A percentile compares a stretch with the other conserved stretches of the same genome.
Conservation (phyloP, 371 early-diverging fungal genomes). For the Lichtheimia ornata region DNA sequence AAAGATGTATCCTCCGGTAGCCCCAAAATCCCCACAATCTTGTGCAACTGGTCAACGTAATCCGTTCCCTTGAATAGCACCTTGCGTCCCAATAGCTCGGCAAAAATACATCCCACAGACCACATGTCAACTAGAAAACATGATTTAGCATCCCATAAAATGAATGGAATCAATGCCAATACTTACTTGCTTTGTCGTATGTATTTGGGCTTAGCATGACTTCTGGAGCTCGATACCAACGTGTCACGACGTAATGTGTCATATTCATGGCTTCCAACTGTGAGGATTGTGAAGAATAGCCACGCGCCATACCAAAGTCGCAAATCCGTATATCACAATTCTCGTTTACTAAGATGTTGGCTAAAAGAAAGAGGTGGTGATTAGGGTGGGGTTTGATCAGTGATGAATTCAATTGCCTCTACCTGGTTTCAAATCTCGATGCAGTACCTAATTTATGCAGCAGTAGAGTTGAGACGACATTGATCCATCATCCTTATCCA, state of each 20-base stretch:
- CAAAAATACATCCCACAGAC: constrained; percentile 89
- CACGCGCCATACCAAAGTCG: constrained; percentile 56
- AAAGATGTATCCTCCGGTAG: constrained; percentile 84
- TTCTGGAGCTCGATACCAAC: constrained; percentile 94
- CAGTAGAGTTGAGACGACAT: too few relatives aligned
- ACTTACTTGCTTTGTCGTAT: constrained; percentile 77
- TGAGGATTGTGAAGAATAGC: constrained; percentile 24
- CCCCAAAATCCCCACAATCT: constrained; percentile 84
- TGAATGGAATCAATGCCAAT: constrained; percentile 49
- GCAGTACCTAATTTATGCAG: constrained; percentile 53
- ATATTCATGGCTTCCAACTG: constrained; percentile 29
- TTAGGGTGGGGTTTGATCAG: background rate
- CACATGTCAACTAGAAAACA: constrained; percentile 70
- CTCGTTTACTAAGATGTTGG: constrained; percentile 89
- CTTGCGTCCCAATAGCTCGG: constrained; percentile 77
- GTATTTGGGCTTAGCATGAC: constrained; percentile 78
- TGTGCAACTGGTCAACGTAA: constrained; percentile 90
- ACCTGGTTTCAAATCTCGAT: constrained; percentile 88
- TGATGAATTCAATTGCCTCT: constrained; percentile 7
- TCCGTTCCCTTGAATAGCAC: constrained; percentile 72
- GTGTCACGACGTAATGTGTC: constrained; percentile 74
- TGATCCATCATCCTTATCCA: constrained; percentile 1
- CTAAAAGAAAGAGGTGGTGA: constrained; percentile 22
- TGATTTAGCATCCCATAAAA: constrained; percentile 87
- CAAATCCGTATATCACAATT: constrained; percentile 77